Conservation (phyloP, 2,329 filamentous ascomycete genomes). For the Monosporascus sp. region DNA sequence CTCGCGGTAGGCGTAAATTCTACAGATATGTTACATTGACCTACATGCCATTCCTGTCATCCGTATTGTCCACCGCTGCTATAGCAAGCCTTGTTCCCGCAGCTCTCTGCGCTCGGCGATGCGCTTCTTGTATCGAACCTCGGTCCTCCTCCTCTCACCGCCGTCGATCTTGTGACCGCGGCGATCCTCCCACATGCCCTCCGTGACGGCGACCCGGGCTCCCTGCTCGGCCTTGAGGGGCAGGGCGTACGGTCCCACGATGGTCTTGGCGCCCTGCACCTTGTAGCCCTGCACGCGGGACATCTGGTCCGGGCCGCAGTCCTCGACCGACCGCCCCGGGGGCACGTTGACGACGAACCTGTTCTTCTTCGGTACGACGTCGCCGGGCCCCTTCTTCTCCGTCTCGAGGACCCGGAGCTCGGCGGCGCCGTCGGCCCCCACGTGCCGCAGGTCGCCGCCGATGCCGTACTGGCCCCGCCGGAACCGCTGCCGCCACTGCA, state of each 20-base stretch:
- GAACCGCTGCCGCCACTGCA: conserved; percentile 85
- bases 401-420: conserved; percentile 28
- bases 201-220: conserved; percentile 64
- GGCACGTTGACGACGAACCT: conserved; percentile 54
- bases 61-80: neutral
- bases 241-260: conserved; percentile 70
- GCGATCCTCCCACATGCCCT: conserved; percentile 90
- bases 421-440: conserved; percentile 43
- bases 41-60: conserved; percentile 7
- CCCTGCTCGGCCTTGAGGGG: conserved; percentile 60
- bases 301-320: conserved; percentile 32
- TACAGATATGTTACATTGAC: conserved; percentile 20
- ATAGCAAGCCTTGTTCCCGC: conserved; percentile 31
- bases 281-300: conserved; percentile 59
- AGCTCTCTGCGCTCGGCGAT: conserved; percentile 71
- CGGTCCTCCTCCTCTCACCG: conserved; percentile 82
- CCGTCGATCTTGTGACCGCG: conserved; percentile 90
- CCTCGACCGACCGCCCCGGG: conserved; percentile 34
- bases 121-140: conserved; percentile 81
- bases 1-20: conserved; percentile 2
- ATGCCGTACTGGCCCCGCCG: conserved; percentile 70
- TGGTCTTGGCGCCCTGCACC: conserved; percentile 62
- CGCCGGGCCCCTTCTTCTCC: conserved; percentile 44
- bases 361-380: conserved; percentile 39
- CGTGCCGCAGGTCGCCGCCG: conserved; percentile 75